Evolutionary conservation across 2,329 filamentous ascomycete species (phyloP).

Genomic region (Coleophoma eucalyptorum): DNA sequence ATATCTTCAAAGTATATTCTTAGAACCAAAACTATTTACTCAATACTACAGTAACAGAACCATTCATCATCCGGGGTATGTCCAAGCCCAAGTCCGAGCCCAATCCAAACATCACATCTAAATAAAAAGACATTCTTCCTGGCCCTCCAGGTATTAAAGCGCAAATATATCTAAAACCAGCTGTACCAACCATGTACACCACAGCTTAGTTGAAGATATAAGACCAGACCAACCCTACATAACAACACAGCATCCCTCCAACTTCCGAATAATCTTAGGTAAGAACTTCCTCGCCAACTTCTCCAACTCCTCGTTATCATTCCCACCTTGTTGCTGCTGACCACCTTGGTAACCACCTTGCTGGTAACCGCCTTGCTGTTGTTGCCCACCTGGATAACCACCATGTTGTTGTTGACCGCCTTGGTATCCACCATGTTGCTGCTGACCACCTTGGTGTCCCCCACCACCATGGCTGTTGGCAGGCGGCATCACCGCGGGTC

Average conservation of each 20-base stretch:
- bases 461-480: conserved; percentile 41
- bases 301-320: conserved; percentile 26
- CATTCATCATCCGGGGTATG: too few species aligned
- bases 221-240: not conserved
- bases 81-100: too few species aligned
- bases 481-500: conserved; percentile 49
- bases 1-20: too few species aligned
- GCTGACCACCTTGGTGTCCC: conserved; percentile 23
- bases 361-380: conserved; percentile 39
- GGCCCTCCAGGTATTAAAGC: too few species aligned
- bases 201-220: too few species aligned
- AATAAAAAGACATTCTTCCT: too few species aligned
- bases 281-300: conserved; percentile 26
- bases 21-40: too few species aligned
- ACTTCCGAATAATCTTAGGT: conserved; percentile 24
- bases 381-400: conserved; percentile 31
- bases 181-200: too few species aligned
- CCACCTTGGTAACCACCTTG: conserved; percentile 38
- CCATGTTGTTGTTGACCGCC: conserved; percentile 30
- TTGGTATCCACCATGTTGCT: conserved; percentile 27
- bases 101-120: too few species aligned
- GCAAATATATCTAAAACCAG: too few species aligned
- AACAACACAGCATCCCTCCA: conserved; percentile 10
- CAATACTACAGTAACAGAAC: too few species aligned
- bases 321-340: conserved; percentile 32